phyloP scores from a whole-genome alignment of 2,329 filamentous ascomycete genomes.

The Penicillium expansum region DNA sequence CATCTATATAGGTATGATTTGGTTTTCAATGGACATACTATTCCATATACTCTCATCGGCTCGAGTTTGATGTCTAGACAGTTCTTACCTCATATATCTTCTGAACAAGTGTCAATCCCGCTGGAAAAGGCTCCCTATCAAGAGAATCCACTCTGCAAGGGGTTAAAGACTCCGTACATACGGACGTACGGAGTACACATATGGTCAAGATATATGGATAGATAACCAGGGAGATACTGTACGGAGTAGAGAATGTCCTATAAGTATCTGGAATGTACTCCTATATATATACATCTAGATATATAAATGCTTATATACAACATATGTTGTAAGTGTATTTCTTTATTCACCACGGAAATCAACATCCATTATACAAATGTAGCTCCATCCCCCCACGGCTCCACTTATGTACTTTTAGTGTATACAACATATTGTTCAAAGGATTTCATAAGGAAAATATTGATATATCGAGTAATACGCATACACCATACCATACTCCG shows the following conservation, averaged over 20 bases:
- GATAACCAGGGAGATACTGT: not conserved
- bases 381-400: not conserved
- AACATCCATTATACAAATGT: not conserved
- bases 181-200: not conserved
- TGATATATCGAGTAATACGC: not conserved
- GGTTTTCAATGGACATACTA: not conserved
- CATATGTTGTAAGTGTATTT: not conserved
- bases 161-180: not conserved
- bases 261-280: not conserved
- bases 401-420: not conserved
- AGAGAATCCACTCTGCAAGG: constrained; percentile 6
- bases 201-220: not conserved
- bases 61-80: not conserved
- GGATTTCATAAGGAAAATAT: too few species aligned
- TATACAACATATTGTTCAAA: not conserved
- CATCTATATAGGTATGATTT: not conserved
- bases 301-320: not conserved
- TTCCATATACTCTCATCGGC: not conserved
- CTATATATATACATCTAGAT: not conserved
- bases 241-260: not conserved
- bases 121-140: not conserved
- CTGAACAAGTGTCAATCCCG: not conserved
- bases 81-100: not conserved
- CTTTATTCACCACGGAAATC: not conserved
- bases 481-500: not conserved